These are phyloP conservation scores for Guyanaporus albipodus DNA, from an alignment of 768 basidiomycete genomes.

Conservation along the genomic window DNA sequence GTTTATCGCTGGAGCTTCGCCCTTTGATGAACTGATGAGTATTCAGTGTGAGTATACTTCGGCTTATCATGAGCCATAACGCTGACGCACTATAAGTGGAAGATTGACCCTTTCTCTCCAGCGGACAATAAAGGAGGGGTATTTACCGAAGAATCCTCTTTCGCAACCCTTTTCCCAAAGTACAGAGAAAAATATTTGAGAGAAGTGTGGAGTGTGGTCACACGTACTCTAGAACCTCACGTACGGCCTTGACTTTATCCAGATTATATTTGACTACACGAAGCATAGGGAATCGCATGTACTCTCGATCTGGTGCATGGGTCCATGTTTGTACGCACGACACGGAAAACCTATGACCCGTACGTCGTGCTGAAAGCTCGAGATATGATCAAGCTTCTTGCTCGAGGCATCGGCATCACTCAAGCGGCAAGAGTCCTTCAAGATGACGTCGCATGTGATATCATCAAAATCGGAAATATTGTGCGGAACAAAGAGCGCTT, in stretches of 20 bases:
- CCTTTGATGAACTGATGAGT: neutral
- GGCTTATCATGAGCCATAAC: neutral
- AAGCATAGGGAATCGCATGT: constrained; percentile 73
- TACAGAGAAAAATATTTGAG: constrained; percentile 96
- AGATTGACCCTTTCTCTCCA: constrained; percentile 73
- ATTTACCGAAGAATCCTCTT: constrained; percentile 94
- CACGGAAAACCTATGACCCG: constrained; percentile 95
- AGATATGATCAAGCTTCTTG: constrained; percentile 92
- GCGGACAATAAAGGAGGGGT: constrained; percentile 76
- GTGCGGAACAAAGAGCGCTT: constrained; percentile 96
- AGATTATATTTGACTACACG: neutral
- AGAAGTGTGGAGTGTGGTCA: constrained; percentile 92
- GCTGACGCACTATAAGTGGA: constrained; percentile 61
- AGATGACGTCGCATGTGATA: constrained; percentile 89
- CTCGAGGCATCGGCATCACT: constrained; percentile 80
- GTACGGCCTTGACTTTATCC: constrained; percentile 39
- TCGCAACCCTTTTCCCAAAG: constrained; percentile 97
- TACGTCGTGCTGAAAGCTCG: constrained; percentile 95
- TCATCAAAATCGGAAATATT: constrained; percentile 95
- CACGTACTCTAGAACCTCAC: constrained; percentile 75
- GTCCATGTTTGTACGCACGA: constrained; percentile 95
- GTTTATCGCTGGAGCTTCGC: constrained; percentile 2
- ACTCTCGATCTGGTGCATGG: constrained; percentile 94
- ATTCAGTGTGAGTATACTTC: constrained; percentile 40
- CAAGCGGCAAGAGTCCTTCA: constrained; percentile 90